Evolutionary conservation across 2,329 filamentous ascomycete species (phyloP).

Genomic region (Nemania serpens): DNA sequence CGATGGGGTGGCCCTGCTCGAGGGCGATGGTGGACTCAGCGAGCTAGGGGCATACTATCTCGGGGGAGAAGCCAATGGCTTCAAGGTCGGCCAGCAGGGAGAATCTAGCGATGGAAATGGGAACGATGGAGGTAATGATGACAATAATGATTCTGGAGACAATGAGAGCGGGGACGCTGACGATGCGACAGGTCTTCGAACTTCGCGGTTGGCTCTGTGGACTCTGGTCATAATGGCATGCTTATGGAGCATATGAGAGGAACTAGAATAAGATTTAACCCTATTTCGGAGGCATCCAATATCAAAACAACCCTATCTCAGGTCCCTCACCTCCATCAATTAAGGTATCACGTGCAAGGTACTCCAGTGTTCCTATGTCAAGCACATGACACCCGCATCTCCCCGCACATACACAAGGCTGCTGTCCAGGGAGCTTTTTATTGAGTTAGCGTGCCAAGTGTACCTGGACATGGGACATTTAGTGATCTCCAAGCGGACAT

Average conservation of each 20-base stretch:
- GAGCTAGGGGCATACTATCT: constrained; percentile 47
- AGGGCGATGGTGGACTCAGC: constrained; percentile 45
- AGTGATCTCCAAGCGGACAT: too few relatives aligned
- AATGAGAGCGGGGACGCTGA: constrained; percentile 26
- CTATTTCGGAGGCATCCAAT: neutral
- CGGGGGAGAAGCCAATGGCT: constrained; percentile 46
- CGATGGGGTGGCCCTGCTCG: constrained; percentile 45
- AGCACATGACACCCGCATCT: too few relatives aligned
- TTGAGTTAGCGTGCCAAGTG: too few relatives aligned
- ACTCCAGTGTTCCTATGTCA: too few relatives aligned
- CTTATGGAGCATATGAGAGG: constrained; percentile 11
- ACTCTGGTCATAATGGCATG: neutral
- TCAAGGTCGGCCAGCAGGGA: constrained; percentile 41
- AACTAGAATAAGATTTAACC: neutral
- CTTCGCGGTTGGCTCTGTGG: constrained; percentile 12
- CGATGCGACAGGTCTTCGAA: constrained; percentile 19
- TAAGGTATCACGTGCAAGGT: too few relatives aligned
- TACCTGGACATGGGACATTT: too few relatives aligned
- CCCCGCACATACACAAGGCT: too few relatives aligned
- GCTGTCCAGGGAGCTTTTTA: too few relatives aligned
- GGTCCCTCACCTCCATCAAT: too few relatives aligned
- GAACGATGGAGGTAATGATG: constrained; percentile 20
- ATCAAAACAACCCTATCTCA: too few relatives aligned
- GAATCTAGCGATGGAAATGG: constrained; percentile 9
- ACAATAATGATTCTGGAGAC: constrained; percentile 6